phyloP scores from a whole-genome alignment of 2,329 filamentous ascomycete genomes.

The Emericellopsis cladophorae region DNA sequence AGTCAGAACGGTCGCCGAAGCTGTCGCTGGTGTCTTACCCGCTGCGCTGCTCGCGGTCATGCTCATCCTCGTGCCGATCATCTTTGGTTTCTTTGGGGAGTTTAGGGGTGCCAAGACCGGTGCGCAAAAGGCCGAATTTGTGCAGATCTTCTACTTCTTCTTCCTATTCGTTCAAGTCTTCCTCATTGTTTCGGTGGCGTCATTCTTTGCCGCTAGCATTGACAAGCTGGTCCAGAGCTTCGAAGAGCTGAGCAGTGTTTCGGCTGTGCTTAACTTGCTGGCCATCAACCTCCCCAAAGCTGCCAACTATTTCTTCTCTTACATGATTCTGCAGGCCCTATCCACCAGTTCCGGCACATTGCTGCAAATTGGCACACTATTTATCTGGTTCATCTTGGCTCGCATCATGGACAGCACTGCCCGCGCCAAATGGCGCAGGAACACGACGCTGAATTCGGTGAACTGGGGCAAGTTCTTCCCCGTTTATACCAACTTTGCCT shows the following conservation, averaged over 20 bases:
- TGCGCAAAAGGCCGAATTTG: slow-evolving; percentile 64
- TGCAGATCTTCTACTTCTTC: slow-evolving; percentile 84
- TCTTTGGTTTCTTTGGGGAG: slow-evolving; percentile 60
- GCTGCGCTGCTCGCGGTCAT: slow-evolving; percentile 64
- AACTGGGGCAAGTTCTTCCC: slow-evolving; percentile 93
- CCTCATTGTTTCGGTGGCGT: slow-evolving; percentile 78
- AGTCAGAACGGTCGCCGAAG: slow-evolving; percentile 48
- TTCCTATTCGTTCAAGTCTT: slow-evolving; percentile 95
- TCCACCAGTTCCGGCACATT: slow-evolving; percentile 83
- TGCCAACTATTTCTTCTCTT: slow-evolving; percentile 96
- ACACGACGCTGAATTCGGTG: slow-evolving; percentile 65
- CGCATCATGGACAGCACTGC: slow-evolving; percentile 74
- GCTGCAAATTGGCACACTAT: slow-evolving; percentile 66
- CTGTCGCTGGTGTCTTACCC: slow-evolving; percentile 76
- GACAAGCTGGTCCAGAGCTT: slow-evolving; percentile 45
- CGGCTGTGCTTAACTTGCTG: slow-evolving; percentile 56
- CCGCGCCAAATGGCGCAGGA: slow-evolving; percentile 71
- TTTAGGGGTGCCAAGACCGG: slow-evolving; percentile 76
- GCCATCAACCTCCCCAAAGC: slow-evolving; percentile 73
- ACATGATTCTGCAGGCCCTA: slow-evolving; percentile 90
- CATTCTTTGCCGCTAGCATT: slow-evolving; percentile 54
- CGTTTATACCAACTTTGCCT: slow-evolving; percentile 91
- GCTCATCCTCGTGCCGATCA: slow-evolving; percentile 67
- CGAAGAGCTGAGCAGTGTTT: slow-evolving; percentile 34
- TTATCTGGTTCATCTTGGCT: slow-evolving; percentile 71